These are phyloP conservation scores for Sutorius eximius DNA, from an alignment of 1,284 basidiomycete genomes.

Conservation along the genomic window DNA sequence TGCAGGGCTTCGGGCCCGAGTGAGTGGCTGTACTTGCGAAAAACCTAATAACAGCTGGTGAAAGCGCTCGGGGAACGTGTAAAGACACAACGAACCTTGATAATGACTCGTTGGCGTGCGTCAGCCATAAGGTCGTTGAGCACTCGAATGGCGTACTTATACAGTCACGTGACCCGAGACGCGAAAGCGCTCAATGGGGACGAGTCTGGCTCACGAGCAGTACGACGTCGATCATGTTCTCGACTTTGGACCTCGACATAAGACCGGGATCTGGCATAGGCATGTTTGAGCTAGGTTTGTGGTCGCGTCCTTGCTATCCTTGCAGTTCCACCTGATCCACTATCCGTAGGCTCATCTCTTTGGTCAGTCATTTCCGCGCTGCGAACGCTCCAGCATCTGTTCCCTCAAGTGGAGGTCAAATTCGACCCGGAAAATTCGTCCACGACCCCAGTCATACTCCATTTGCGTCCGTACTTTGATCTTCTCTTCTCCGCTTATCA, in stretches of 20 bases:
- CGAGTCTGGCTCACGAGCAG: conserved; percentile 5
- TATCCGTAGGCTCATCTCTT: conserved; percentile 64
- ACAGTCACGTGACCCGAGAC: conserved; percentile 10
- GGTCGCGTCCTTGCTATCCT: neutral
- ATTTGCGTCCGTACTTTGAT: conserved; percentile 75
- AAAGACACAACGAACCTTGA: conserved; percentile 50
- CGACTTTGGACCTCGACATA: conserved; percentile 71
- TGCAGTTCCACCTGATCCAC: conserved; percentile 4
- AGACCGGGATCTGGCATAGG: conserved; percentile 77
- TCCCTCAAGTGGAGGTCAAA: conserved; percentile 82
- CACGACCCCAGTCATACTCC: conserved; percentile 73
- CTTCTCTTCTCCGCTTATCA: conserved; percentile 75
- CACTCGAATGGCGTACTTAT: neutral
- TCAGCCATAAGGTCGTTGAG: conserved; percentile 36
- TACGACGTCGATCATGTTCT: conserved; percentile 47
- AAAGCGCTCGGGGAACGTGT: neutral
- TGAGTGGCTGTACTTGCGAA: conserved; percentile 81
- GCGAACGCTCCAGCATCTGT: conserved; percentile 59
- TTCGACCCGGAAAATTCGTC: conserved; percentile 76
- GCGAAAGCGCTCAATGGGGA: conserved; percentile 11
- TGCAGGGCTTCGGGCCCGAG: conserved; percentile 73
- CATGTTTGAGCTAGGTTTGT: conserved; percentile 71
- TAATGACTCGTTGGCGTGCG: conserved; percentile 56
- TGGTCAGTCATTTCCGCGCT: conserved; percentile 80
- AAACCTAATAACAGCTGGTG: conserved; percentile 49